Conservation (phyloP, 768 basidiomycete species). For the Pleurotus tuber-regium region DNA sequence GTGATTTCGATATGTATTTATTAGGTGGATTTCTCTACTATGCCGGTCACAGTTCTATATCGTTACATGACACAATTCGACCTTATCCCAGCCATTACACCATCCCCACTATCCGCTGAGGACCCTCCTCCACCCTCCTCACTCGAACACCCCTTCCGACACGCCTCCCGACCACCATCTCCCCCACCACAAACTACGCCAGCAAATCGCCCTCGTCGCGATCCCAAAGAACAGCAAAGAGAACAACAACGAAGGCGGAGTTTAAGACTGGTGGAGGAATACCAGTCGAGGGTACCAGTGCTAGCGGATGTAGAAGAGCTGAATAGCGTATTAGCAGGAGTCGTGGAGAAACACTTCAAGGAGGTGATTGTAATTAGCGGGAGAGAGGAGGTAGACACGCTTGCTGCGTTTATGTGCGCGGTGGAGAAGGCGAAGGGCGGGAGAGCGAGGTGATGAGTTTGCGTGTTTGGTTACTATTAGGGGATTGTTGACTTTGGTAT, state of each 20-base stretch:
- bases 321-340: conserved; percentile 60
- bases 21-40: conserved; percentile 78
- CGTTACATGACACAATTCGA: conserved; percentile 74
- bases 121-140: conserved; percentile 71
- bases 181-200: conserved; percentile 50
- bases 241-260: conserved; percentile 67
- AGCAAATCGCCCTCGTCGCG: conserved; percentile 72
- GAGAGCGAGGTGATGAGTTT: not conserved
- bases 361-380: conserved; percentile 47
- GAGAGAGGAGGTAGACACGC: conserved; percentile 76
- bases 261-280: conserved; percentile 69
- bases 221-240: conserved; percentile 28
- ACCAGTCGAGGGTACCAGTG: conserved; percentile 55
- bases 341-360: conserved; percentile 74
- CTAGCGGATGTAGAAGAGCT: conserved; percentile 69
- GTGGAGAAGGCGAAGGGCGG: conserved; percentile 57
- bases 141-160: conserved; percentile 49
- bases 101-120: conserved; percentile 61
- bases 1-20: conserved; percentile 2
- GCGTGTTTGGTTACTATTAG: too few relatives aligned
- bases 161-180: conserved; percentile 48
- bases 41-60: conserved; percentile 64
- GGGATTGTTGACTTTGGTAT: not conserved
- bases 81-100: conserved; percentile 66
- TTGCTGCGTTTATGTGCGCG: conserved; percentile 77